Conservation (phyloP, 345 rosid genomes). For the Eucalyptus fibrosa region DNA sequence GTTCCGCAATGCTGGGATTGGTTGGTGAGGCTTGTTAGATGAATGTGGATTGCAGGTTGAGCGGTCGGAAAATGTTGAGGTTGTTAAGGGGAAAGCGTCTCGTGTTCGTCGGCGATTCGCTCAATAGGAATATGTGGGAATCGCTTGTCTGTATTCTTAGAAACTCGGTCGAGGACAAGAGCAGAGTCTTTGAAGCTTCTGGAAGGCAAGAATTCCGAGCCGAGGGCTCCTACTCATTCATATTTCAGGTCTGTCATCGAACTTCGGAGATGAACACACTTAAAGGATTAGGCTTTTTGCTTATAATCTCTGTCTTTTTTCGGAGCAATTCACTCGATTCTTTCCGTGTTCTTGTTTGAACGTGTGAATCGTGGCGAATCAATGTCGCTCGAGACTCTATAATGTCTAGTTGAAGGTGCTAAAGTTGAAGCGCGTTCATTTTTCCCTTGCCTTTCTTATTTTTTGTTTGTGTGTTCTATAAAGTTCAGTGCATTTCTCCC, state of each 20-base stretch:
- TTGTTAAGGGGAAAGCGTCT: constrained; percentile 26
- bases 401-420: background rate
- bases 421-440: background rate
- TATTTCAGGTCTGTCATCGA: constrained; percentile 8
- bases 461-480: background rate
- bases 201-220: constrained; percentile 12
- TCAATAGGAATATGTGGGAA: constrained; percentile 40
- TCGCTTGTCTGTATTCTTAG: constrained; percentile 24
- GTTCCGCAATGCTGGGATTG: background rate
- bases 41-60: constrained; percentile 10
- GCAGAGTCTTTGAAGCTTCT: constrained; percentile 16
- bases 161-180: constrained; percentile 1
- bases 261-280: background rate
- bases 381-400: background rate
- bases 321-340: background rate
- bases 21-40: background rate
- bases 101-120: constrained; percentile 32
- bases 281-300: background rate
- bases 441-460: background rate
- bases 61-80: constrained; percentile 17
- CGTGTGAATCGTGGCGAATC: background rate
- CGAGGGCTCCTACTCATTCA: constrained; percentile 17
- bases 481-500: background rate
- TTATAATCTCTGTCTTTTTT: background rate
- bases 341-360: background rate